phyloP scores from a whole-genome alignment of 805 yeast genomes.

The Sugiyamaella qingdaonensis region DNA sequence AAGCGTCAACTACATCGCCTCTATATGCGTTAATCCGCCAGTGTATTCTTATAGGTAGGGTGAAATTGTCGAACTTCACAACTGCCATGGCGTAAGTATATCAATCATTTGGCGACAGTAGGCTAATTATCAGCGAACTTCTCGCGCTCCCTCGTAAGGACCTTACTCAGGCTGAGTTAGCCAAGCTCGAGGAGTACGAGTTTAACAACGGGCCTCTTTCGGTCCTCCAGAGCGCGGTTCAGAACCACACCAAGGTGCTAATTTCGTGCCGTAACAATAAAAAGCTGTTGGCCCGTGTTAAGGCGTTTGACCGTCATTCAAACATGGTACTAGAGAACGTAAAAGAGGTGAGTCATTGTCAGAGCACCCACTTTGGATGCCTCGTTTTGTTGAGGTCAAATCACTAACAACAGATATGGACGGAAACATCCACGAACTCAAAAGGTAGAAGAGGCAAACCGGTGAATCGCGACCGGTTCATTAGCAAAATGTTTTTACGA shows the following conservation, averaged over 20 bases:
- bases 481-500: constrained; percentile 83
- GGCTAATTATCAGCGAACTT: constrained; percentile 16
- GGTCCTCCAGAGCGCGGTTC: constrained; percentile 76
- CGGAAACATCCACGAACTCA: constrained; percentile 54
- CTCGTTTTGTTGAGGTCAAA: not conserved
- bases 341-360: constrained; percentile 52
- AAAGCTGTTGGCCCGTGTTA: constrained; percentile 81
- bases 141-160: constrained; percentile 43
- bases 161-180: constrained; percentile 72
- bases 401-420: constrained; percentile 46
- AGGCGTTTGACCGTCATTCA: constrained; percentile 94
- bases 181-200: constrained; percentile 82
- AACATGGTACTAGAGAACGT: constrained; percentile 91
- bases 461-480: constrained; percentile 68
- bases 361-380: not conserved
- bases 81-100: not conserved
- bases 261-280: constrained; percentile 91
- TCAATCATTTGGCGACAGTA: not conserved
- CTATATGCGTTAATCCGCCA: too few relatives aligned
- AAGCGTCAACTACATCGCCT: too few relatives aligned
- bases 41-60: too few relatives aligned
- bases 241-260: constrained; percentile 68
- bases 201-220: constrained; percentile 88
- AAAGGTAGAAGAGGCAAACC: constrained; percentile 70
- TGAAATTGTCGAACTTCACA: too few relatives aligned